phyloP scores from a whole-genome alignment of 2,329 filamentous ascomycete species.

The Fusarium vanettenii region DNA sequence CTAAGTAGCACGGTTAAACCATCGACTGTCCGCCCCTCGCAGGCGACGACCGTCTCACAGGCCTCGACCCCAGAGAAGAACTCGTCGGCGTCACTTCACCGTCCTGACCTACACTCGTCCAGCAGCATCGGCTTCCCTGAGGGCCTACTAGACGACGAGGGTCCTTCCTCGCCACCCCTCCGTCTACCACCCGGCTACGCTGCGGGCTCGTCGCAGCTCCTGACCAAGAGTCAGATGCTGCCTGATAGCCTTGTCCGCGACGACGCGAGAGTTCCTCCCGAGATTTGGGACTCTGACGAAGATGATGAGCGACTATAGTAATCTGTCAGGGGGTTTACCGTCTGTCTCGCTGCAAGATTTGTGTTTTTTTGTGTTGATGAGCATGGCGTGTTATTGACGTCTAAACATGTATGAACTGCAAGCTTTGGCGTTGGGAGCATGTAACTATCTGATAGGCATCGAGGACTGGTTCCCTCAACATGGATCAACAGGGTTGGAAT shows the following conservation, averaged over 20 bases:
- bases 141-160: constrained; percentile 35
- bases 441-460: background rate
- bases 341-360: background rate
- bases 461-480: background rate
- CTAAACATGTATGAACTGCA: constrained; percentile 10
- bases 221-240: constrained; percentile 65
- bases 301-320: constrained; percentile 33
- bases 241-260: constrained; percentile 59
- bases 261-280: constrained; percentile 45
- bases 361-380: background rate
- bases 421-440: constrained; percentile 23
- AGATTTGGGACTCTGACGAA: constrained; percentile 54
- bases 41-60: constrained; percentile 53
- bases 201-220: constrained; percentile 57
- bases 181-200: constrained; percentile 19
- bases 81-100: constrained; percentile 17
- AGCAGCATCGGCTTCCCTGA: constrained; percentile 43
- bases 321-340: background rate
- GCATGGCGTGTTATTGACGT: background rate
- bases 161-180: constrained; percentile 22
- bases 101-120: constrained; percentile 30
- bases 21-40: constrained; percentile 44
- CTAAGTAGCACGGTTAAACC: constrained; percentile 19
- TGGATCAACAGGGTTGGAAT: background rate
- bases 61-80: constrained; percentile 47